These are phyloP conservation scores for Alternaria burnsii DNA, from an alignment of 2,329 filamentous ascomycete genomes.

Conservation along the genomic window DNA sequence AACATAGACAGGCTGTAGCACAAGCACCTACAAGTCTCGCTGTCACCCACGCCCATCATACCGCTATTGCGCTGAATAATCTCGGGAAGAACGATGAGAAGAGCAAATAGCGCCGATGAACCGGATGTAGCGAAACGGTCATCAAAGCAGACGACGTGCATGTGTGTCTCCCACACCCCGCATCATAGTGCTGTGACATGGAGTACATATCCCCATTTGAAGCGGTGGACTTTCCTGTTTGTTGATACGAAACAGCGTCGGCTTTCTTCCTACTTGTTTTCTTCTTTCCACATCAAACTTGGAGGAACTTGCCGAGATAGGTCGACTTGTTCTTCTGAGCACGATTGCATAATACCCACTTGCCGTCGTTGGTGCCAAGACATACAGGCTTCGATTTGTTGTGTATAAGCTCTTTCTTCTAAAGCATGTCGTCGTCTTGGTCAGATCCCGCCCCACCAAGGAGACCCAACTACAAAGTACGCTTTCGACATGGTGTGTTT, in stretches of 20 bases:
- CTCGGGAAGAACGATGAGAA: slow-evolving; percentile 10
- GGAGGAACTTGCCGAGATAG: slow-evolving; percentile 1
- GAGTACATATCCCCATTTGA: slow-evolving; percentile 11
- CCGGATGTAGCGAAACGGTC: neutral
- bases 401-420: neutral
- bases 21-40: neutral
- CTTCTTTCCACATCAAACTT: neutral
- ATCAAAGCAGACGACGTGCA: slow-evolving; percentile 2
- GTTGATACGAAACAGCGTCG: neutral
- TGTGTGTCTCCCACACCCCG: neutral
- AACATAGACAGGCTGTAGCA: neutral
- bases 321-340: neutral
- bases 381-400: neutral
- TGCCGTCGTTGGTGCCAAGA: neutral
- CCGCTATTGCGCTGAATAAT: slow-evolving; percentile 14
- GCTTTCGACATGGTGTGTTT: slow-evolving; percentile 33
- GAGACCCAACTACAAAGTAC: slow-evolving; percentile 28
- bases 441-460: slow-evolving; percentile 12
- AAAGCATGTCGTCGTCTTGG: neutral
- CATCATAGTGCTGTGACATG: slow-evolving; percentile 3
- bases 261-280: neutral
- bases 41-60: neutral
- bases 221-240: slow-evolving; percentile 1
- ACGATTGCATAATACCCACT: neutral
- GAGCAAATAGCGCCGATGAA: slow-evolving; percentile 7